Conservation (phyloP, 2,329 filamentous ascomycete genomes). For the Metarhizium album region DNA sequence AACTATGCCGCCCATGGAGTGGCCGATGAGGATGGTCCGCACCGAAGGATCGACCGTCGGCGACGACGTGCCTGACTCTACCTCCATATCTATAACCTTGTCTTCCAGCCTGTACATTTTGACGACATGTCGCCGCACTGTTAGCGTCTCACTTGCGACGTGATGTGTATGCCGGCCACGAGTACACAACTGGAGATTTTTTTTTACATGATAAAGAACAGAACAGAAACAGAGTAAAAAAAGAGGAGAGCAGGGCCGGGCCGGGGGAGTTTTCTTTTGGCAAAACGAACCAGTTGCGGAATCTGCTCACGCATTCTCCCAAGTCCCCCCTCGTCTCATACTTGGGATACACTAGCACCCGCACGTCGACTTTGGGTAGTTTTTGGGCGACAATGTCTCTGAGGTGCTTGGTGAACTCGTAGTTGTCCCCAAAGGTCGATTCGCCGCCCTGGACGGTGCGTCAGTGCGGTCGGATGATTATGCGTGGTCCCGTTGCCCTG, state of each 20-base stretch:
- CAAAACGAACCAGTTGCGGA: constrained; percentile 63
- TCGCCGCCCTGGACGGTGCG: constrained; percentile 54
- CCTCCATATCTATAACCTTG: constrained; percentile 89
- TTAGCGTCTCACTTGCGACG: neutral
- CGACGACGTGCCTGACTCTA: constrained; percentile 65
- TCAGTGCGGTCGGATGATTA: neutral
- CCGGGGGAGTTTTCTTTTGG: too few relatives aligned
- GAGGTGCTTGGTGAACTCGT: constrained; percentile 62
- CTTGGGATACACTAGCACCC: constrained; percentile 62
- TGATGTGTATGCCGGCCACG: neutral
- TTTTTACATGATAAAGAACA: too few relatives aligned
- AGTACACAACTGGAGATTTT: neutral
- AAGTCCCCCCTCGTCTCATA: constrained; percentile 77
- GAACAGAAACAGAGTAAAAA: too few relatives aligned
- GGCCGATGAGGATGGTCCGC: constrained; percentile 69
- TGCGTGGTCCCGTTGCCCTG: neutral
- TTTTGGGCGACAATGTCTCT: constrained; percentile 50
- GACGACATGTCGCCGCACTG: neutral
- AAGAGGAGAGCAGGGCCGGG: too few relatives aligned
- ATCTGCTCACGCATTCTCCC: constrained; percentile 56
- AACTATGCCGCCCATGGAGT: constrained; percentile 90
- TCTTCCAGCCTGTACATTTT: constrained; percentile 59
- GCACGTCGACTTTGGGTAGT: constrained; percentile 58
- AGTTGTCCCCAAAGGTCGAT: constrained; percentile 58
- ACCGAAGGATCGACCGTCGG: constrained; percentile 82